phyloP scores from a whole-genome alignment of 164 flowering plant genomes.

The Dillenia suffruticosa region DNA sequence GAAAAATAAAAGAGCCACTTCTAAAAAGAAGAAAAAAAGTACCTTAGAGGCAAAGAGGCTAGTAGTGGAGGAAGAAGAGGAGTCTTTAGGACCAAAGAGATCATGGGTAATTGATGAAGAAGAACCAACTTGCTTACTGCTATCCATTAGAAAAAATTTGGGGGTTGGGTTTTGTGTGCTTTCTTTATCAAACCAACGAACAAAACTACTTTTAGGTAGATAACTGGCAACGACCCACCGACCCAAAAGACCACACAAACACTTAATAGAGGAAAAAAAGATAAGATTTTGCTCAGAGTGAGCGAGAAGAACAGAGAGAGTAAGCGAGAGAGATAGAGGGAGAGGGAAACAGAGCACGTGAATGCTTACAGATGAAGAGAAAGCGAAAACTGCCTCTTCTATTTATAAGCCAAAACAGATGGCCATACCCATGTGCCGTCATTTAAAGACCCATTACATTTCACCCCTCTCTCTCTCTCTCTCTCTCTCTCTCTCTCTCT shows the following conservation, averaged over 20 bases:
- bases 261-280: no score
- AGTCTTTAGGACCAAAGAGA: conserved; percentile 50
- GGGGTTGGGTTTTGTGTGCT: not conserved
- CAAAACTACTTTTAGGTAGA: conserved; percentile 17
- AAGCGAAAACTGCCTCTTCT: conserved; percentile 4
- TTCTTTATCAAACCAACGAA: conserved; percentile 23
- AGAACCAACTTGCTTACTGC: conserved; percentile 19
- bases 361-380: conserved; percentile 22
- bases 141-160: conserved; percentile 18
- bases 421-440: conserved; percentile 13
- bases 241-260: no score
- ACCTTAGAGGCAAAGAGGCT: conserved; percentile 38
- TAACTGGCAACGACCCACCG: no score
- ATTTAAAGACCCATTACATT: conserved; percentile 1
- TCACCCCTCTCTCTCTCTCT: conserved; percentile 1
- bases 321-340: not conserved
- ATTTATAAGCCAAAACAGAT: conserved; percentile 26
- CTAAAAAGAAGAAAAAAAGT: not conserved
- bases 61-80: conserved; percentile 27
- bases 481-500: not conserved
- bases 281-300: not conserved
- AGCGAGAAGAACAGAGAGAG: not conserved
- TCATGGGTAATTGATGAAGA: conserved; percentile 30
- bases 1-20: not conserved
- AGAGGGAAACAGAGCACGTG: conserved; percentile 18